A percentile compares a stretch with the other conserved stretches of the same genome.
Conservation (phyloP, 257 asterid species). For the Nicotiana undulata region DNA sequence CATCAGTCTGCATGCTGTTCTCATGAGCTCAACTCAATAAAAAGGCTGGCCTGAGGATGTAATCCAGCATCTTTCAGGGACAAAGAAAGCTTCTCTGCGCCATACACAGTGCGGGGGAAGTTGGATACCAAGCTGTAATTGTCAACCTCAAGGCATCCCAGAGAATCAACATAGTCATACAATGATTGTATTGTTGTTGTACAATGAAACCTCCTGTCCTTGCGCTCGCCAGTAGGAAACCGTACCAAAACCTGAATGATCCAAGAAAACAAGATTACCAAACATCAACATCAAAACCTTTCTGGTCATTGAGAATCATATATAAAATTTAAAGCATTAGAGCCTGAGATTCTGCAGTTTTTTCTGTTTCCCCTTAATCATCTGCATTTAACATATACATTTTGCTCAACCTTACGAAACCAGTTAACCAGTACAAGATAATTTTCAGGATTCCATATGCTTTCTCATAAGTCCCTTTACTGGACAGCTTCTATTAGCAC, state of each 20-base stretch:
- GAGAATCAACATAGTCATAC: slow-evolving; percentile 80
- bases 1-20: neutral
- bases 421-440: neutral
- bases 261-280: neutral
- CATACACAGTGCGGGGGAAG: slow-evolving; percentile 84
- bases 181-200: slow-evolving; percentile 47
- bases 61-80: slow-evolving; percentile 82
- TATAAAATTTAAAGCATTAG: neutral
- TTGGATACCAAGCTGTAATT: slow-evolving; percentile 70
- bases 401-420: neutral
- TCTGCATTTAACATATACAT: neutral
- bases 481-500: neutral
- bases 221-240: slow-evolving; percentile 89
- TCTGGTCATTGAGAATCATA: neutral
- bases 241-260: slow-evolving; percentile 81
- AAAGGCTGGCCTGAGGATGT: slow-evolving; percentile 98
- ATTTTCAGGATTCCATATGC: neutral
- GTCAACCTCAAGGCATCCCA: slow-evolving; percentile 63
- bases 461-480: neutral
- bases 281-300: neutral
- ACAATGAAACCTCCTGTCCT: slow-evolving; percentile 72
- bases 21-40: slow-evolving; percentile 59
- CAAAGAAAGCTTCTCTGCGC: slow-evolving; percentile 43
- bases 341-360: neutral
- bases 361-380: neutral